These are phyloP conservation scores for Petunia axillaris DNA, from an alignment of 257 asterid genomes.

Conservation along the genomic window DNA sequence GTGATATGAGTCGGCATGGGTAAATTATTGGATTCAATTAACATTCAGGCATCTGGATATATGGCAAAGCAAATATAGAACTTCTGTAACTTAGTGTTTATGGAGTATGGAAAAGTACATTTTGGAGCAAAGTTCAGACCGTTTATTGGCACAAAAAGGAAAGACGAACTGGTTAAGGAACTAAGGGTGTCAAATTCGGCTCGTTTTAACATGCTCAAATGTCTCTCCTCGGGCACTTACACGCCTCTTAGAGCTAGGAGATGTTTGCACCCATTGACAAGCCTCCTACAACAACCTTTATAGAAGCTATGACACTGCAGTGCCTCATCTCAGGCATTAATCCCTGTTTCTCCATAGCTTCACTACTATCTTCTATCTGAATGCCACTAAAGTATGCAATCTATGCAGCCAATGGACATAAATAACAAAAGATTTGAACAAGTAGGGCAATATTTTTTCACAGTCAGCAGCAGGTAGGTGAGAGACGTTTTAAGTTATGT, in stretches of 20 bases:
- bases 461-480: too few relatives aligned
- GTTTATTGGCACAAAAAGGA: background rate
- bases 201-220: too few relatives aligned
- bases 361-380: constrained; percentile 52
- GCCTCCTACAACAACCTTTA: constrained; percentile 86
- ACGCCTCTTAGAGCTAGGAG: constrained; percentile 49
- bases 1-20: too few relatives aligned
- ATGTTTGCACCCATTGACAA: constrained; percentile 66
- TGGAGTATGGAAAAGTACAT: background rate
- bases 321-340: constrained; percentile 64
- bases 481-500: too few relatives aligned
- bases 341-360: constrained; percentile 40
- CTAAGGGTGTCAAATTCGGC: too few relatives aligned
- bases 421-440: background rate
- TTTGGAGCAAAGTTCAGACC: background rate
- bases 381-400: constrained; percentile 85
- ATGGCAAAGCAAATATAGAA: constrained; percentile 5
- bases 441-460: background rate
- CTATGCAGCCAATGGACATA: constrained; percentile 45
- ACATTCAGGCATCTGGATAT: background rate
- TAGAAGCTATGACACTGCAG: constrained; percentile 78
- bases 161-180: constrained; percentile 7
- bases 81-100: background rate
- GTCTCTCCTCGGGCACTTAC: too few relatives aligned
- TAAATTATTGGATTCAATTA: background rate